Evolutionary conservation across 176 grass and related monocot species (phyloP).

Genomic region (Otatea glauca): DNA sequence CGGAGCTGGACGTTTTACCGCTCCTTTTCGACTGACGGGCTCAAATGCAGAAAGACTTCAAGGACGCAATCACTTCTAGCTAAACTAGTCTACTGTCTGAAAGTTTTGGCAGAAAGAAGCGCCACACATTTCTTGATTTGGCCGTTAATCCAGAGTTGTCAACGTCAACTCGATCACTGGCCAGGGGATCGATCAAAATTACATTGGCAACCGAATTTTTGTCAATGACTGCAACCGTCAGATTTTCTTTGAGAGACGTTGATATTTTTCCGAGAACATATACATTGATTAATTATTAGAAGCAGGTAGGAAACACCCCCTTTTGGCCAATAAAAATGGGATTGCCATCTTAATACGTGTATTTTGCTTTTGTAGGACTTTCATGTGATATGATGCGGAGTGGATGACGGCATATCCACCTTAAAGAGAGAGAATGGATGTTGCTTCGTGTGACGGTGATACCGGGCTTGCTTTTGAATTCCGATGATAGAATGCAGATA

Average conservation of each 20-base stretch:
- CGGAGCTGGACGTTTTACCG: conserved; percentile 39
- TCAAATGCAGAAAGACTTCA: conserved; percentile 21
- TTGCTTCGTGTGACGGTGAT: conserved; percentile 19
- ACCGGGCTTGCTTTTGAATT: conserved; percentile 8
- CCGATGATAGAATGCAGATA: neutral
- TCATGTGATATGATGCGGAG: conserved; percentile 24
- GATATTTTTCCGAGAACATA: too few relatives aligned
- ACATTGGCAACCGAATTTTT: neutral
- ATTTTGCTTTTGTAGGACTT: neutral
- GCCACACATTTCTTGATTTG: neutral
- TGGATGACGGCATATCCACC: neutral
- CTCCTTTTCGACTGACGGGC: neutral
- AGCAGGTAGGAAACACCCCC: neutral
- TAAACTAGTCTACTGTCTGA: neutral
- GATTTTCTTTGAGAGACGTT: neutral
- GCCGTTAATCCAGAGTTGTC: conserved; percentile 18
- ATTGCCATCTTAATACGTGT: neutral
- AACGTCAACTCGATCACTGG: neutral
- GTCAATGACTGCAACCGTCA: neutral
- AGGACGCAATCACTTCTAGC: conserved; percentile 12
- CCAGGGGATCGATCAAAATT: neutral
- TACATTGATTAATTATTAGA: too few relatives aligned
- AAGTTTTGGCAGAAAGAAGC: conserved; percentile 9
- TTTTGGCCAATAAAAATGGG: neutral
- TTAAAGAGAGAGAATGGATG: neutral